A percentile compares a stretch with the other conserved stretches of the same genome.
These are phyloP conservation scores for Coprinopsis marcescibilis DNA, from an alignment of 768 basidiomycete species.

Conservation along the genomic window DNA sequence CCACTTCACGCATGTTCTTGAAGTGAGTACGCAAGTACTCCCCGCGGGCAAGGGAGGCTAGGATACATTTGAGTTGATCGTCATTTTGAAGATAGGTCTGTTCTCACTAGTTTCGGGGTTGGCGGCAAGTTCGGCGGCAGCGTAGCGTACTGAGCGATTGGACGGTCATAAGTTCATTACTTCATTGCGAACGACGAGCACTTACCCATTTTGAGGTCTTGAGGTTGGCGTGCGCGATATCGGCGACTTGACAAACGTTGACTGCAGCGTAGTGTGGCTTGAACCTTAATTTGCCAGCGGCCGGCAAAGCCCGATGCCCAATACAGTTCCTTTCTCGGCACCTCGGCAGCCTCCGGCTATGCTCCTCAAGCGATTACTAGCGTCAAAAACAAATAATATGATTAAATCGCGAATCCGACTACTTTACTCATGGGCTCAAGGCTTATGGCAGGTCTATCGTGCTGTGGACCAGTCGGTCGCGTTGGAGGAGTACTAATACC, in stretches of 20 bases:
- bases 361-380: too few species aligned
- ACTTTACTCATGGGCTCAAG: conserved; percentile 54
- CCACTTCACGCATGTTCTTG: conserved; percentile 99
- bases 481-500: conserved; percentile 41
- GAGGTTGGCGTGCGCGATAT: conserved; percentile 41
- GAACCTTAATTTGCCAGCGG: conserved; percentile 39
- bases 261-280: conserved; percentile 31
- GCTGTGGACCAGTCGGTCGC: conserved; percentile 28
- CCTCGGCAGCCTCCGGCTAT: too few species aligned
- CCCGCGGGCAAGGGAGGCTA: conserved; percentile 88
- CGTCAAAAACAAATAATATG: conserved; percentile 1
- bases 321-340: neutral
- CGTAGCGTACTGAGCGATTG: conserved; percentile 75
- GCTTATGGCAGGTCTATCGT: conserved; percentile 50
- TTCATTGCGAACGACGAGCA: conserved; percentile 22
- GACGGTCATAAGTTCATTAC: conserved; percentile 4
- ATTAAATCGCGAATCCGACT: conserved; percentile 43
- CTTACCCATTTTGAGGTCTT: conserved; percentile 65
- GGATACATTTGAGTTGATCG: conserved; percentile 12
- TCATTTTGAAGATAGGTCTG: conserved; percentile 2
- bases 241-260: conserved; percentile 17
- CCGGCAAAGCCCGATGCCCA: conserved; percentile 15
- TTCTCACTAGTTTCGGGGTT: conserved; percentile 94
- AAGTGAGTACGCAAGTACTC: conserved; percentile 99
- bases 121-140: conserved; percentile 75